Base-by-base conservation (phyloP, 2,329 filamentous ascomycete genomes). In the Nemania sp. region DNA sequence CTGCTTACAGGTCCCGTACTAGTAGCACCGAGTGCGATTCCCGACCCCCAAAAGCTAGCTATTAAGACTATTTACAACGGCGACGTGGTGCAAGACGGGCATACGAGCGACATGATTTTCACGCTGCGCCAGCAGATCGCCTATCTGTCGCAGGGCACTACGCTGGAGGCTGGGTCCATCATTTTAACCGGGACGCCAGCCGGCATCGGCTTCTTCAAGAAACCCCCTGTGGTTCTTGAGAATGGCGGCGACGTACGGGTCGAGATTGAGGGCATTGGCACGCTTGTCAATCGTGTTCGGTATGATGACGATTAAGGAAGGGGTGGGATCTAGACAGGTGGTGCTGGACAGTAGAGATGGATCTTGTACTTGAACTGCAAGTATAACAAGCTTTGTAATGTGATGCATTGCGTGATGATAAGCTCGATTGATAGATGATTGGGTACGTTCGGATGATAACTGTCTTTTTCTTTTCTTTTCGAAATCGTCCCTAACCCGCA, bases 41-140 rank as follows among this genome's bases (percentile, higher is more conserved):
- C 75, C 2, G 78, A 83, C 64, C 75, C 77, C 2, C 72, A 73
- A 3, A 71, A 72, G 60, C 69, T 83, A 32, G 65, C 70, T 3
- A 67, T 83, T 54, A 74, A 75, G 25, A 79, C 80, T 5, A 55
- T 78, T 18, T 79, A 82, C 74, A 85, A 85, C 65, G 81, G 80
- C 12, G 75, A 78, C 32, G 77, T 81, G 12, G 71, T 85, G 68
- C 83, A 86, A 70, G 78, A 80, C 58, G 62, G 62, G 1, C 51
- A 64, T 45, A 64, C 62, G 13, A 59, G 62, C 37, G 60, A 66
- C 34, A 66, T 66, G 65, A 63, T 66, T 40, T 66, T 66, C 55
- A 57, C 12, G 17, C 11, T 64, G 29, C 57, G 54, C 18, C 52
- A 60, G 48, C 59, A 59, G 42, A 63, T 66, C 18, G 43, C 62